Conservation (phyloP, 164 flowering plant species). For the Umbilicus rupestris region DNA sequence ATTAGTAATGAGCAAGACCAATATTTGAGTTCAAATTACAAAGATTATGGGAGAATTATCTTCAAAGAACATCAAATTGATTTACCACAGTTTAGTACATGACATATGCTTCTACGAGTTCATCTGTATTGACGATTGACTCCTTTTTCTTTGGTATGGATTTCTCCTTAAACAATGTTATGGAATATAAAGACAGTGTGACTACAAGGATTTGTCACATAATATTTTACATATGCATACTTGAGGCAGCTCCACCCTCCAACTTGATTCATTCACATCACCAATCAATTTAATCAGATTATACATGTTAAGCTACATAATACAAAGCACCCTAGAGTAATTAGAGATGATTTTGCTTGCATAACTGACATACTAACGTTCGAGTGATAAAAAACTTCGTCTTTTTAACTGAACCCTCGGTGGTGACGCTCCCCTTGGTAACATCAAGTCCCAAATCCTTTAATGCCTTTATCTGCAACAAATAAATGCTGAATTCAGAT, state of each 20-base stretch:
- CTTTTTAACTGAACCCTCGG: constrained; percentile 58
- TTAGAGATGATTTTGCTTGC: neutral
- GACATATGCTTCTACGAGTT: neutral
- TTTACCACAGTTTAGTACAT: neutral
- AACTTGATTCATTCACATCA: neutral
- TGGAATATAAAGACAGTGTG: neutral
- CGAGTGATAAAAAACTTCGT: constrained; percentile 67
- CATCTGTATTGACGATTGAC: neutral
- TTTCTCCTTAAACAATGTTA: neutral
- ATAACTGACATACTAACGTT: constrained; percentile 35
- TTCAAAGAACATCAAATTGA: neutral
- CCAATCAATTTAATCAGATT: neutral
- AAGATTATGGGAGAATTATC: neutral
- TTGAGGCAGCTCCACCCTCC: neutral
- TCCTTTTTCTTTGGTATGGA: neutral
- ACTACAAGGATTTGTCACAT: neutral
- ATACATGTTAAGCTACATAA: neutral
- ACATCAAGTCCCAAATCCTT: constrained; percentile 81
- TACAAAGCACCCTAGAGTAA: neutral
- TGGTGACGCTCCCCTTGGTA: constrained; percentile 68
- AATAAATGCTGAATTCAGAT: neutral
- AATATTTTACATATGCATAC: neutral
- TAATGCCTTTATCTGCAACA: constrained; percentile 70
- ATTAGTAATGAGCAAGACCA: neutral
- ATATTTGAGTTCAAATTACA: neutral